Evolutionary conservation across 2,329 filamentous ascomycete species (phyloP).

Genomic region (Exophiala sideris): DNA sequence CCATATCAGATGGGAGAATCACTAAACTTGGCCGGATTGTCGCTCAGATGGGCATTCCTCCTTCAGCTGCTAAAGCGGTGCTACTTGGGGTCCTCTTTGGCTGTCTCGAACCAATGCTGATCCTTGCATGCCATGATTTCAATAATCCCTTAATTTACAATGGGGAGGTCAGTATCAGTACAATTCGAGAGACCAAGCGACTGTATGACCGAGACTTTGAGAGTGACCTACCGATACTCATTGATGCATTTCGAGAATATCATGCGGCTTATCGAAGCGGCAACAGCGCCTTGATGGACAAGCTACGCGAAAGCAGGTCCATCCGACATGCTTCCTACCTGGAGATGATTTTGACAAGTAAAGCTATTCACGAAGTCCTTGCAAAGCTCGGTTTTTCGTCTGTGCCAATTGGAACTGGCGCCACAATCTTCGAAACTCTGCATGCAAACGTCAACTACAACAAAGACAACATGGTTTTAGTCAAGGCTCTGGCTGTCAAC

Average conservation of each 20-base stretch:
- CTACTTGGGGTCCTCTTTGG: conserved; percentile 81
- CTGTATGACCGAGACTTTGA: conserved; percentile 10
- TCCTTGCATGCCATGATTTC: conserved; percentile 57
- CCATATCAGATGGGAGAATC: conserved; percentile 73
- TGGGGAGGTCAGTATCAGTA: conserved; percentile 4
- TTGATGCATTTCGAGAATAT: conserved; percentile 21
- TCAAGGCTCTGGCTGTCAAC: conserved; percentile 21
- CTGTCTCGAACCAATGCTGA: conserved; percentile 87
- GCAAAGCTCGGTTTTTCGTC: conserved; percentile 8
- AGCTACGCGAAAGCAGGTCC: conserved; percentile 7
- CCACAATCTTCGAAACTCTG: conserved; percentile 12
- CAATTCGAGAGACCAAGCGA: conserved; percentile 6
- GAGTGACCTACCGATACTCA: conserved; percentile 14
- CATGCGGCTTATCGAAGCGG: conserved; percentile 13
- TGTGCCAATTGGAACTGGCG: not conserved
- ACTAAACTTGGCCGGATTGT: conserved; percentile 83
- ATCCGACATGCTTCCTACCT: conserved; percentile 17
- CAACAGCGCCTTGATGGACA: not conserved
- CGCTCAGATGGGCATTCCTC: conserved; percentile 83
- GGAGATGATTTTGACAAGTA: conserved; percentile 18
- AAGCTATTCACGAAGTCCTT: conserved; percentile 9
- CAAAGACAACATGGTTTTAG: conserved; percentile 14
- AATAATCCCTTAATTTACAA: conserved; percentile 11
- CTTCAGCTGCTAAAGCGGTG: conserved; percentile 90
- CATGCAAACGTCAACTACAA: conserved; percentile 16